These are phyloP conservation scores for Coemansia sp. DNA, from an alignment of 192 early-diverging fungal genomes.

Conservation along the genomic window DNA sequence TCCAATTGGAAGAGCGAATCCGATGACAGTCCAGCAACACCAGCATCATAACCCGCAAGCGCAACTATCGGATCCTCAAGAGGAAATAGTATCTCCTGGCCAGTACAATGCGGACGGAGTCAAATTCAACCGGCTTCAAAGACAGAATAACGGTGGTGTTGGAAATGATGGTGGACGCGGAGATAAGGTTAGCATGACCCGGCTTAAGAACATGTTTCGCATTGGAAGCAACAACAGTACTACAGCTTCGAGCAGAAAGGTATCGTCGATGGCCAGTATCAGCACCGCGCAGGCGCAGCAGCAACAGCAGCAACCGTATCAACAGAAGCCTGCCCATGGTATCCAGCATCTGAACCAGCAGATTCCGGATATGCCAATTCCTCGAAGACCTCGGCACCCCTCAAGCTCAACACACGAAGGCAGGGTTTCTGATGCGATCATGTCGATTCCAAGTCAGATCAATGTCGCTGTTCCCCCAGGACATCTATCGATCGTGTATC, in stretches of 20 bases:
- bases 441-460: constrained; percentile 11
- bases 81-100: not conserved
- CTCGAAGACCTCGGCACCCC: constrained; percentile 3
- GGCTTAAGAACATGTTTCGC: constrained; percentile 47
- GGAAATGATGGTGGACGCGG: not conserved
- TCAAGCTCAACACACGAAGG: not conserved
- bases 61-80: not conserved
- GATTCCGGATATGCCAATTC: not conserved
- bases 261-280: constrained; percentile 1
- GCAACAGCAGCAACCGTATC: constrained; percentile 7
- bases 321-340: no score
- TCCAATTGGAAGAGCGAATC: constrained; percentile 21
- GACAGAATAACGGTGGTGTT: not conserved
- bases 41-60: not conserved
- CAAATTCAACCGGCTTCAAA: constrained; percentile 9
- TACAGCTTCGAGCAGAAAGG: constrained; percentile 7
- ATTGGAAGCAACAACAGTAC: constrained; percentile 20
- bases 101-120: constrained; percentile 11
- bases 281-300: constrained; percentile 3
- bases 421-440: not conserved
- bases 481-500: constrained; percentile 50
- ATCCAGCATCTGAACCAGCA: not conserved
- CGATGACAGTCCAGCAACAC: constrained; percentile 12
- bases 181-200: constrained; percentile 44
- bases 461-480: constrained; percentile 46